phyloP scores from a whole-genome alignment of 2,329 filamentous ascomycete genomes.

The Talaromyces sp. region DNA sequence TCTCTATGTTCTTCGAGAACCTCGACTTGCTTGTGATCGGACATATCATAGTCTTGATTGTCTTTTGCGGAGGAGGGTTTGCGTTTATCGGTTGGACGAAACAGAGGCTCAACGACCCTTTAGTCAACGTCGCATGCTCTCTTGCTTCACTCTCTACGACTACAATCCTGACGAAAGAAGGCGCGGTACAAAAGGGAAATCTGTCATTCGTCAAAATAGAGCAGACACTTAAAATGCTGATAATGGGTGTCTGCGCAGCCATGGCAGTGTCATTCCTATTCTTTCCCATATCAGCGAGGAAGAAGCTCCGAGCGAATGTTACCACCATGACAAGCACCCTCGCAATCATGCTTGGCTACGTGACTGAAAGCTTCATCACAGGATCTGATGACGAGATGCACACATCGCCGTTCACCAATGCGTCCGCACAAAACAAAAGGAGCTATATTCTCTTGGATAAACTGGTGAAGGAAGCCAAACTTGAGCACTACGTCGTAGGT shows the following conservation, averaged over 20 bases:
- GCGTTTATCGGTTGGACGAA: conserved; percentile 88
- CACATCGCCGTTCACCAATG: conserved; percentile 61
- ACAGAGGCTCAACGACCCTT: conserved; percentile 70
- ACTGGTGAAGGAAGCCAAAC: conserved; percentile 78
- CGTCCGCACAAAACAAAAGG: conserved; percentile 62
- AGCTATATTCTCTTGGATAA: conserved; percentile 69
- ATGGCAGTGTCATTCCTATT: conserved; percentile 73
- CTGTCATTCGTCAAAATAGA: conserved; percentile 78
- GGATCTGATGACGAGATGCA: conserved; percentile 76
- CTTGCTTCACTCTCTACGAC: conserved; percentile 85
- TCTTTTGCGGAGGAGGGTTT: conserved; percentile 82
- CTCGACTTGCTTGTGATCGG: conserved; percentile 66
- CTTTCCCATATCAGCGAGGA: conserved; percentile 73
- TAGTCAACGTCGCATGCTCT: conserved; percentile 82
- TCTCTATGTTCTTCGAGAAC: conserved; percentile 73
- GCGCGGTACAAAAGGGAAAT: conserved; percentile 74
- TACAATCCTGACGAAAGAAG: conserved; percentile 86
- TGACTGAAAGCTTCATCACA: conserved; percentile 77
- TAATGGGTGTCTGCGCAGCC: conserved; percentile 71
- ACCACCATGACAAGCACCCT: conserved; percentile 70
- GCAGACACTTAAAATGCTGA: conserved; percentile 77
- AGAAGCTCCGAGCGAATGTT: conserved; percentile 69
- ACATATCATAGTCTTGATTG: conserved; percentile 71
- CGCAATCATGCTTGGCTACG: conserved; percentile 75
- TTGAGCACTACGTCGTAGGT: conserved; percentile 81